phyloP scores from a whole-genome alignment of 257 asterid genomes.

The Rhazya stricta region DNA sequence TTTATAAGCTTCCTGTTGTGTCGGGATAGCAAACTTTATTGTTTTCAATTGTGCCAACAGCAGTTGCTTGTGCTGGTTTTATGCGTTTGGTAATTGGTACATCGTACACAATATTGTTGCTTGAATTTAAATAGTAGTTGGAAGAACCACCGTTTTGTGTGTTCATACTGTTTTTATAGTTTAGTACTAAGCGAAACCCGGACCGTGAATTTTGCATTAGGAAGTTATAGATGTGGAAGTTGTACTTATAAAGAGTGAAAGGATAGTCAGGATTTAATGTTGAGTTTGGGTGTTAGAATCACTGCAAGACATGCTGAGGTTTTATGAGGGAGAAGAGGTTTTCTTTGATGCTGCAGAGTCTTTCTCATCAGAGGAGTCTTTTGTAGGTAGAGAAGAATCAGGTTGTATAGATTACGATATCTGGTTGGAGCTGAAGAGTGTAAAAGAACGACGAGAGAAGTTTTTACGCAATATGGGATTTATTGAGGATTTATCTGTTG shows the following conservation, averaged over 20 bases:
- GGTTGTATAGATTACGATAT: slow-evolving; percentile 31
- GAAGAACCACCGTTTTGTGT: slow-evolving; percentile 23
- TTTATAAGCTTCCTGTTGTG: slow-evolving; percentile 12
- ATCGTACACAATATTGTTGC: slow-evolving; percentile 29
- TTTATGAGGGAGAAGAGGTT: slow-evolving; percentile 44
- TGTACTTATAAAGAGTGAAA: slow-evolving; percentile 16
- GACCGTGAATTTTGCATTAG: slow-evolving; percentile 36
- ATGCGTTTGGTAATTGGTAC: slow-evolving; percentile 29
- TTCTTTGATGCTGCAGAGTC: slow-evolving; percentile 60
- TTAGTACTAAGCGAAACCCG: slow-evolving; percentile 38
- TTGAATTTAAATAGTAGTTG: not conserved
- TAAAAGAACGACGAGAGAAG: slow-evolving; percentile 42
- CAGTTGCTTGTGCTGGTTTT: slow-evolving; percentile 19
- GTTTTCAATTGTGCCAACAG: slow-evolving; percentile 21
- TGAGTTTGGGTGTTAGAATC: slow-evolving; percentile 21
- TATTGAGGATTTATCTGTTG: slow-evolving; percentile 17
- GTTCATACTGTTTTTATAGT: slow-evolving; percentile 19
- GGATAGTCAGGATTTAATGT: slow-evolving; percentile 27
- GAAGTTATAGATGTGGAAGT: slow-evolving; percentile 19
- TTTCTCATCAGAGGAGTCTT: slow-evolving; percentile 34
- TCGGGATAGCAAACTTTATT: slow-evolving; percentile 25
- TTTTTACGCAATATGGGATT: slow-evolving; percentile 51
- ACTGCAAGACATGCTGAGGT: slow-evolving; percentile 42
- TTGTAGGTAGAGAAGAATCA: slow-evolving; percentile 13
- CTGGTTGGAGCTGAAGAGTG: slow-evolving; percentile 72